Evolutionary conservation across 2,329 filamentous ascomycete species (phyloP), one percentile per base, ranked within the genome.

Genomic region (Hypoxylon sp.): DNA sequence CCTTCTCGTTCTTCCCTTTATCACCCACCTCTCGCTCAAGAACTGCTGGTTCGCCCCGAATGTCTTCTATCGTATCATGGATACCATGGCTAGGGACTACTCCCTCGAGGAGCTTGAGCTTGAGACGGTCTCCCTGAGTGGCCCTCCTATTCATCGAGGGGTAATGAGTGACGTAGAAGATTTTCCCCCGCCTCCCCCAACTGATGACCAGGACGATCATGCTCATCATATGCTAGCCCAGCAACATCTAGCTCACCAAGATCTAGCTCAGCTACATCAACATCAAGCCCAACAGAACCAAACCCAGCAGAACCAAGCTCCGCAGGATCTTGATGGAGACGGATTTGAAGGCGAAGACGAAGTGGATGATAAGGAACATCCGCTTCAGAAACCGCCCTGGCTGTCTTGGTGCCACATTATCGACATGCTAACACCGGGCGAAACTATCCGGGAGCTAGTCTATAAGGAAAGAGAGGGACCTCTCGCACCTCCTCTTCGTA

Each of bases 21-120:
- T 92, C 24, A 81, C 87, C 66, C 81, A 88, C 54, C 77, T 93
- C 2, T 89, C 86, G 0, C 80, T 93, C 8, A 87, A 87, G 71
- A 93, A 93, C 72, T 92, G 90, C 78, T 93, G 90, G 90, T 81
- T 88, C 11, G 85, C 86, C 2, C 90, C 91, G 0, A 81, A 85
- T 44, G 82, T 88, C 1, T 81, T 92, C 33, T 74, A 84, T 33
- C 80, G 83, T 10, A 82, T 90, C 56, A 79, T 90, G 64, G 79
- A 80, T 2, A 76, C 78, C 3, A 86, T 90, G 77, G 81, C 83
- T 19, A 74, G 79, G 4, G 75, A 78, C 6, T 3, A 31, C 2
- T 81, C 77, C 1, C 77, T 92, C 11, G 81, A 85, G 67, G 84
- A 83, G 19, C 76, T 93, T 14, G 84, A 84, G 8, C 79, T 93